Evolutionary conservation across 805 yeast species (phyloP), one percentile per base, ranked within the genome.

Genomic region (Starmerella sirachaensis): DNA sequence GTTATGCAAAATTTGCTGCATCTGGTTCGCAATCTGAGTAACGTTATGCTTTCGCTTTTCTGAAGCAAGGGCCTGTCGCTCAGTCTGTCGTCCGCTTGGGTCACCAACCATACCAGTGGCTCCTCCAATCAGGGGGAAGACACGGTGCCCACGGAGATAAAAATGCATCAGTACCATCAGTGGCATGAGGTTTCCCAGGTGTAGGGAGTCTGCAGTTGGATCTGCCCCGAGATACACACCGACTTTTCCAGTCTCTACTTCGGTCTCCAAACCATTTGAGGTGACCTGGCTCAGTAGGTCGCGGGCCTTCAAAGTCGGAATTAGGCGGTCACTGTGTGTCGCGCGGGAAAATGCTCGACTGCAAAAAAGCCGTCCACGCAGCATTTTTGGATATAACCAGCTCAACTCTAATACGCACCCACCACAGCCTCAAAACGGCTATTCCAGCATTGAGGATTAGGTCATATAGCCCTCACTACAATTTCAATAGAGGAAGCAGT

Each of bases 51-150:
- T 48, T 36, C 88, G 62, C 6, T 63, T 66, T 2, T 61, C 54
- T 4, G 62, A 64, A n/a, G 64, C 74, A 65, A 86, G 68, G 12
- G 59, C 63, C 9, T 61, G 57, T 40, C 98, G 66, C 53, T 85
- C 96, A 0, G 86, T 72, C 0, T 69, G 62, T 49, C 95, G 67
- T 0, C 97, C 98, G 37, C 94, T 82, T 6, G 98, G 98, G 57
- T 91, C 98, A 6, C 98, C 98, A 2, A 91, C 94, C 10, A 72
- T 70, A 7, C 95, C 97, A 0, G 98, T 91, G 5, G 97, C 98
- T 1, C 64, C 65, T 5, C 63, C 65, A 6, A 91, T 85, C 6
- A 88, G 58, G 0, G 88, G 84, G 6, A 77, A 73, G n/a, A 84
- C 73, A 43, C 72, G 70, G 55, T 85, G 94, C 2, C 98, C 98